Evolutionary conservation across 2,329 filamentous ascomycete genomes (phyloP).

Genomic region (Colletotrichum coccodes): DNA sequence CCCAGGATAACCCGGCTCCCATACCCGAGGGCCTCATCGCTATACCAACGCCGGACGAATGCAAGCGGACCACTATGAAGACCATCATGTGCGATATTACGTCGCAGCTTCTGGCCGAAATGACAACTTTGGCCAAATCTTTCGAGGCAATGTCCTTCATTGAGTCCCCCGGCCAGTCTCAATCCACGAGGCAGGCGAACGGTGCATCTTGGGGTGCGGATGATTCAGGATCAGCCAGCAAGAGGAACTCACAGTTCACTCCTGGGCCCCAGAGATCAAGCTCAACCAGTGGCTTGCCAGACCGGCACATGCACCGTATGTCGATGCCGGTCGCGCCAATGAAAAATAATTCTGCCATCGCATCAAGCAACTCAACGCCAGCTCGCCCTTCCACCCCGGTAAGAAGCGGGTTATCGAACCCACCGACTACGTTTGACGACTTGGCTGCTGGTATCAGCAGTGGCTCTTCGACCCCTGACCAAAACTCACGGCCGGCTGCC

Average conservation of each 20-base stretch:
- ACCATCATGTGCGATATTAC: conserved; percentile 84
- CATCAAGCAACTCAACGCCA: conserved; percentile 57
- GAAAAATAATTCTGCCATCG: conserved; percentile 51
- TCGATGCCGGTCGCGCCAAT: conserved; percentile 79
- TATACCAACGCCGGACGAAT: conserved; percentile 75
- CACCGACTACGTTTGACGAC: conserved; percentile 60
- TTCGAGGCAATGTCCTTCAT: conserved; percentile 80
- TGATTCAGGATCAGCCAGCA: conserved; percentile 49
- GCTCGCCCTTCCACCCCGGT: conserved; percentile 62
- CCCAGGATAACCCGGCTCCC: conserved; percentile 59
- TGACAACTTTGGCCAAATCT: conserved; percentile 78
- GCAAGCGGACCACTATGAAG: conserved; percentile 82
- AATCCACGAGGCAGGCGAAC: conserved; percentile 51
- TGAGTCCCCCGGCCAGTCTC: conserved; percentile 75
- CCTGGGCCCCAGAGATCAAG: conserved; percentile 60
- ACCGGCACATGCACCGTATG: conserved; percentile 76
- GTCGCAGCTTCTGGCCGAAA: conserved; percentile 77
- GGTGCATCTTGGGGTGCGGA: conserved; percentile 53
- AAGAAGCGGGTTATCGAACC: conserved; percentile 58
- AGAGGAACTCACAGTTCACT: conserved; percentile 67
- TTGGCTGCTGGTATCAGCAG: conserved; percentile 48
- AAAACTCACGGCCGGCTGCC: conserved; percentile 49
- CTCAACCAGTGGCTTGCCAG: conserved; percentile 62
- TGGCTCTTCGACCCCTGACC: conserved; percentile 54
- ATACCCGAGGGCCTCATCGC: conserved; percentile 75